A percentile compares a stretch with the other conserved stretches of the same genome.
These are phyloP conservation scores for Aspergillus texensis DNA, from an alignment of 2,329 filamentous ascomycete species.

Conservation along the genomic window DNA sequence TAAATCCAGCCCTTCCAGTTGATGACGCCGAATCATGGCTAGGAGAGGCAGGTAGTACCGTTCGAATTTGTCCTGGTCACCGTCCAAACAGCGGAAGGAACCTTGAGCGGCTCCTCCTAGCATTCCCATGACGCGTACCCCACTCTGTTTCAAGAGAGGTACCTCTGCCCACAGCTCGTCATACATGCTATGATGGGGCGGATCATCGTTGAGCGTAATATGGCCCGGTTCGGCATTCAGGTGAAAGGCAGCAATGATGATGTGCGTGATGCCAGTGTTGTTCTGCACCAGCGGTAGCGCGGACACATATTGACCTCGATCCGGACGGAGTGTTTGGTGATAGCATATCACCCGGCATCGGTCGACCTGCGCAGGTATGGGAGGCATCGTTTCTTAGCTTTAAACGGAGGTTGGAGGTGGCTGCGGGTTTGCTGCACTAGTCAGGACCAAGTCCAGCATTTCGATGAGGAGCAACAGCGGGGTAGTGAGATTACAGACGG, in stretches of 20 bases:
- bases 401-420: not conserved
- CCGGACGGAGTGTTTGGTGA: conserved; percentile 65
- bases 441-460: not conserved
- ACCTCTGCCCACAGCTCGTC: conserved; percentile 78
- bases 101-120: conserved; percentile 82
- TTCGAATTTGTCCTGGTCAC: conserved; percentile 66
- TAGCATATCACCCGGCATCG: conserved; percentile 53
- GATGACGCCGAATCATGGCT: conserved; percentile 63
- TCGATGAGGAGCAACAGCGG: conserved; percentile 3
- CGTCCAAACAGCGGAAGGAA: conserved; percentile 66
- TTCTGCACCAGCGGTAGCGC: conserved; percentile 63
- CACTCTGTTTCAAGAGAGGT: conserved; percentile 68
- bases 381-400: conserved; percentile 38
- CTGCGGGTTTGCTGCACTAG: conserved; percentile 1
- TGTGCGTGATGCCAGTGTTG: conserved; percentile 70
- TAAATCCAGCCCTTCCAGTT: conserved; percentile 72
- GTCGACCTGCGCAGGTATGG: conserved; percentile 31
- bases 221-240: conserved; percentile 68
- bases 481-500: not conserved
- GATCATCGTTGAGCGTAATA: conserved; percentile 79
- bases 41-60: conserved; percentile 71
- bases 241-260: conserved; percentile 86
- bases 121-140: conserved; percentile 83
- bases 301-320: conserved; percentile 58
- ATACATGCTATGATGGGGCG: conserved; percentile 68